Conservation (phyloP, 192 early-diverging fungal genomes). For the Linnemannia zychae region DNA sequence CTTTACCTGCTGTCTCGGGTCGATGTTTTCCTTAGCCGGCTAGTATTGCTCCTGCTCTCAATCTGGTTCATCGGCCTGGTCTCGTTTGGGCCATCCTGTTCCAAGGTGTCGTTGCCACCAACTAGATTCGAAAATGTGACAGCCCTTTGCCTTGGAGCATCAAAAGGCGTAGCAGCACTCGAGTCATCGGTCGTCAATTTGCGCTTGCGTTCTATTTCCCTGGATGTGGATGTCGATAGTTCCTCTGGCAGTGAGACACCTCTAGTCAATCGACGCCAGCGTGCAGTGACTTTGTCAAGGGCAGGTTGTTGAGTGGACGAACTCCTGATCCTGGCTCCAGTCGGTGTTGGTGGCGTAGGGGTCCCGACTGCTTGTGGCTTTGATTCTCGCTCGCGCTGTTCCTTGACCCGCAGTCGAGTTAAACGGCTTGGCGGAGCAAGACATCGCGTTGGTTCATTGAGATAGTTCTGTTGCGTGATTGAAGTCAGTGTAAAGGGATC, state of each 20-base stretch:
- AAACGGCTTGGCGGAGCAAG: not conserved
- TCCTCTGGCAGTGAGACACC: not conserved
- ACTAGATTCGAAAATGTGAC: not conserved
- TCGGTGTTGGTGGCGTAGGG: not conserved
- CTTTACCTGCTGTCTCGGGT: not conserved
- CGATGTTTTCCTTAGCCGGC: not conserved
- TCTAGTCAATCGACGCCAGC: not conserved
- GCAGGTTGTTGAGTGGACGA: not conserved
- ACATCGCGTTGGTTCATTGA: not conserved
- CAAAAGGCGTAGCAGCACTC: not conserved
- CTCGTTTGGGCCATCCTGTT: not conserved
- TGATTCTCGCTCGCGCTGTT: not conserved
- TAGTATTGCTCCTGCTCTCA: not conserved
- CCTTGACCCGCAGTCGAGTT: not conserved
- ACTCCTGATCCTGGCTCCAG: not conserved
- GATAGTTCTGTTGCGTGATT: not conserved
- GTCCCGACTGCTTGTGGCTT: not conserved
- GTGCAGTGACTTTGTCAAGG: not conserved
- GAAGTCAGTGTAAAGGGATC: not conserved
- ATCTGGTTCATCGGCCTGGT: not conserved
- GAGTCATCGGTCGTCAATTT: not conserved
- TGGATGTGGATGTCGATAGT: not conserved
- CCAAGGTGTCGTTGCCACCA: not conserved
- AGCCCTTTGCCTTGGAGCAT: not conserved
- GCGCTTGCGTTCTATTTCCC: not conserved